Percentiles rank a stretch among this genome's conserved stretches.
phyloP scores from a whole-genome alignment of 352 stramenopile genomes.

The Pythium myriotylum region DNA sequence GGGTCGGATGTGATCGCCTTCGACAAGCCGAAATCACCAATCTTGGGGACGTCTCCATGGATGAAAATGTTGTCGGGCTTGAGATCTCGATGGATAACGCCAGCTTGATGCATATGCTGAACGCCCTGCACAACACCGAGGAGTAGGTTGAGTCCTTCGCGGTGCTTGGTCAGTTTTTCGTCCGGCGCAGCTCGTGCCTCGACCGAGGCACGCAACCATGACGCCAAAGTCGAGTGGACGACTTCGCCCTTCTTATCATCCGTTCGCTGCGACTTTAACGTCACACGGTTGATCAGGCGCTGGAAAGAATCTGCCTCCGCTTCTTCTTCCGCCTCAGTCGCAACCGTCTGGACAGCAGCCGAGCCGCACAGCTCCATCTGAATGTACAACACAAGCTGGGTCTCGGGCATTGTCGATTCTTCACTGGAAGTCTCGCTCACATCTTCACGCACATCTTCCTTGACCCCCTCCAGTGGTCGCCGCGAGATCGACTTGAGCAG shows the following conservation, averaged over 20 bases:
- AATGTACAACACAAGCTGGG: conserved; percentile 70
- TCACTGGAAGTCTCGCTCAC: conserved; percentile 20
- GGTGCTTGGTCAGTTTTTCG: conserved; percentile 44
- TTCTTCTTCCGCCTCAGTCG: conserved; percentile 28
- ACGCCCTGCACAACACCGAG: conserved; percentile 66
- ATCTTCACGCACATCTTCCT: conserved; percentile 24
- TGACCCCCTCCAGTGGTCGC: conserved; percentile 11
- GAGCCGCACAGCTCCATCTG: conserved; percentile 76
- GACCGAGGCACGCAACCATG: conserved; percentile 71
- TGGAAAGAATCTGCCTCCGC: conserved; percentile 32
- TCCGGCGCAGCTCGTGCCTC: conserved; percentile 37
- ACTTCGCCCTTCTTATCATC: conserved; percentile 5
- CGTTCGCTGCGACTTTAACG: conserved; percentile 28
- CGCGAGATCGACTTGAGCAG: conserved; percentile 19
- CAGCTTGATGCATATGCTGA: conserved; percentile 70
- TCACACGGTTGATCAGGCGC: conserved; percentile 45
- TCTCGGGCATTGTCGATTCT: conserved; percentile 12
- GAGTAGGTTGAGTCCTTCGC: conserved; percentile 67
- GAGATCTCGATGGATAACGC: conserved; percentile 36
- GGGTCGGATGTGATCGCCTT: conserved; percentile 32
- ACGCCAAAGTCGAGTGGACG: conserved; percentile 57
- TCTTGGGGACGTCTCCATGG: conserved; percentile 30
- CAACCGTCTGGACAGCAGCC: conserved; percentile 16
- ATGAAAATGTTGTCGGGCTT: conserved; percentile 42
- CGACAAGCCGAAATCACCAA: conserved; percentile 42